These are phyloP conservation scores for Calocybe gambosa DNA, from an alignment of 1,284 basidiomycete genomes.

Conservation along the genomic window DNA sequence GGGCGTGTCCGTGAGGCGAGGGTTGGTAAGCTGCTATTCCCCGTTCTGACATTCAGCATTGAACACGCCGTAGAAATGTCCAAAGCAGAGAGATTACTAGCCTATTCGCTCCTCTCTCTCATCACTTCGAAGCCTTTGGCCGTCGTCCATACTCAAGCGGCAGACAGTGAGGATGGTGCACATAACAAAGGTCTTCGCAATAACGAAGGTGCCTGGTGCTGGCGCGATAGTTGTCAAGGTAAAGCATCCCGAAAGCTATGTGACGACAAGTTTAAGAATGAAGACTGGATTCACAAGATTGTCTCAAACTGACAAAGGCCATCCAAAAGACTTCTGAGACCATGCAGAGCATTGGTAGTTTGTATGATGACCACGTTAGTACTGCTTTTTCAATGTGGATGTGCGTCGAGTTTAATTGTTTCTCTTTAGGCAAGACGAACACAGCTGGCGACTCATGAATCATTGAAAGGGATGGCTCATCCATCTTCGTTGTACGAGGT, in stretches of 20 bases:
- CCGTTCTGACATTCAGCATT: background rate
- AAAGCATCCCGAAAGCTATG: background rate
- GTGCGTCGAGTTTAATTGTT: background rate
- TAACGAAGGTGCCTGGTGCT: slow-evolving; percentile 78
- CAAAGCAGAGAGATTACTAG: slow-evolving; percentile 62
- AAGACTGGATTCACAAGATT: slow-evolving; percentile 38
- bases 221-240: slow-evolving; percentile 73
- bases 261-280: background rate
- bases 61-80: slow-evolving; percentile 52
- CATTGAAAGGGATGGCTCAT: slow-evolving; percentile 69
- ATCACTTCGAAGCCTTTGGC: slow-evolving; percentile 62
- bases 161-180: slow-evolving; percentile 43
- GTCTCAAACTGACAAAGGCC: slow-evolving; percentile 70
- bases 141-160: slow-evolving; percentile 38
- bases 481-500: slow-evolving; percentile 69
- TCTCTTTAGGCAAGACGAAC: slow-evolving; percentile 55
- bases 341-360: slow-evolving; percentile 67
- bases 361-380: slow-evolving; percentile 74
- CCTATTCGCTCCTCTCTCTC: slow-evolving; percentile 63
- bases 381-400: background rate
- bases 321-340: slow-evolving; percentile 74
- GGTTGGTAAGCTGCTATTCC: slow-evolving; percentile 42
- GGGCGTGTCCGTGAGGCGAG: slow-evolving; percentile 56
- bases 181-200: slow-evolving; percentile 56
- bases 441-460: slow-evolving; percentile 69